Evolutionary conservation across 2,329 filamentous ascomycete species (phyloP), one percentile per base, ranked within the genome.

Genomic region (Sporothrix pallida): DNA sequence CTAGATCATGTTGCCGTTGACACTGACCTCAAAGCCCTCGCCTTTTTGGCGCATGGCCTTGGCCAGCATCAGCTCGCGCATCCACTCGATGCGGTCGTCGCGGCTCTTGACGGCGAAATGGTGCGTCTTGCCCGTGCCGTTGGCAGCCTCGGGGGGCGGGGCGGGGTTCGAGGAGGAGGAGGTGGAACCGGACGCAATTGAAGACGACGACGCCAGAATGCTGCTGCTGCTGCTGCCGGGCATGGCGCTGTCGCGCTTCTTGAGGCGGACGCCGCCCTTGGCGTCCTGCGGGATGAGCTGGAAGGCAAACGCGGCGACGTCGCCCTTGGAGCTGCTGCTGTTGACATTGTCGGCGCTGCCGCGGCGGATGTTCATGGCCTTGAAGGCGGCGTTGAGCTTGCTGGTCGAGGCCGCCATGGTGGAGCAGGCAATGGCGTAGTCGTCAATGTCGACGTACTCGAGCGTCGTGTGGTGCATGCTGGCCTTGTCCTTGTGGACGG

Each of bases 11-110:
- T 90, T 91, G 62, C 93, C 93, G 80, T 95, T 95, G 76, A 95
- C 89, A 79, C 90, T 92, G 78, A 96, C 89, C 83, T 95, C 92
- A 78, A 92, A 95, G 20, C 93, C 93, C 78, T 94, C 91, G 65
- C 89, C 90, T 87, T 95, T 96, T 83, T 94, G 92, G 85, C 91
- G 93, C 80, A 94, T 85, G 20, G 93, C 93, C 85, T 96, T 96
- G 72, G 93, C 93, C 63, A 97, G 89, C 93, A 97, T 97, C 75
- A 97, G 84, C 86, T 97, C 93, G 72, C 93, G 87, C 93, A 97
- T 97, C 96, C 96, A 99, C 81, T 98, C 95, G 79, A 98, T 98
- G 75, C 95, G 89, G 80, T 98, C 93, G 80, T 98, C 93, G 15
- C 94, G 89, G 78, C 87, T 90, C 83, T 92, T 92, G 78, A 98